Evolutionary conservation across 2,329 filamentous ascomycete species (phyloP).

Genomic region (Aspergillus aculeatinus): DNA sequence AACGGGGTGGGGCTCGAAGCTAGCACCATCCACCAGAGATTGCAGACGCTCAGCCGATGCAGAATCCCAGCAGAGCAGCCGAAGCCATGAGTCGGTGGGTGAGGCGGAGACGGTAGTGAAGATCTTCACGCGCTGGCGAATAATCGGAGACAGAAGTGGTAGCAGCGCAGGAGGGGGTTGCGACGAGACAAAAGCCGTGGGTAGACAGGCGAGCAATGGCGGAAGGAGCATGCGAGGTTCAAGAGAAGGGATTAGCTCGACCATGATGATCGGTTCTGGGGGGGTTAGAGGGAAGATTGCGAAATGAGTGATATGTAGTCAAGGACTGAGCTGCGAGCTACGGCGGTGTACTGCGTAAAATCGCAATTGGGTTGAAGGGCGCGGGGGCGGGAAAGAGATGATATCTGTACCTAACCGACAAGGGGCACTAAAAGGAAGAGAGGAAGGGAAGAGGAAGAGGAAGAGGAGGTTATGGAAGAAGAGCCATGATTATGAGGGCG

Average conservation of each 20-base stretch:
- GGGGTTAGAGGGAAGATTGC: background rate
- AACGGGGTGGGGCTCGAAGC: conserved; percentile 62
- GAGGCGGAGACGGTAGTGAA: conserved; percentile 49
- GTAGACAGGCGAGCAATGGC: conserved; percentile 63
- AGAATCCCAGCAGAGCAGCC: conserved; percentile 59
- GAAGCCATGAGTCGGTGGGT: conserved; percentile 56
- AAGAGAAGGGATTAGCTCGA: conserved; percentile 56
- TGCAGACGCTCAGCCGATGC: conserved; percentile 54
- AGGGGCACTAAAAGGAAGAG: background rate
- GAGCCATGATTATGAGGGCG: background rate
- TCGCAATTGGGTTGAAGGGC: background rate
- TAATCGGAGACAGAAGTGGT: conserved; percentile 61
- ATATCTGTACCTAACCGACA: background rate
- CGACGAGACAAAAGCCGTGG: conserved; percentile 59
- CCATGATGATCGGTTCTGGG: conserved; percentile 40
- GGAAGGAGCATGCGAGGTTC: conserved; percentile 58
- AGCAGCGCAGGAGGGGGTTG: conserved; percentile 61
- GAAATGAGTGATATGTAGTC: background rate
- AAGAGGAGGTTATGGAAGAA: background rate
- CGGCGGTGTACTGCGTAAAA: background rate
- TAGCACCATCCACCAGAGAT: conserved; percentile 52
- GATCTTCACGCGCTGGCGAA: conserved; percentile 61
- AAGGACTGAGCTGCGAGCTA: background rate
- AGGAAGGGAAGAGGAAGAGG: background rate
- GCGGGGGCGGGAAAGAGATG: background rate